Evolutionary conservation across 1,139 yeast species (phyloP), one percentile per base, ranked within the genome.

Genomic region (Taphrina deformans): DNA sequence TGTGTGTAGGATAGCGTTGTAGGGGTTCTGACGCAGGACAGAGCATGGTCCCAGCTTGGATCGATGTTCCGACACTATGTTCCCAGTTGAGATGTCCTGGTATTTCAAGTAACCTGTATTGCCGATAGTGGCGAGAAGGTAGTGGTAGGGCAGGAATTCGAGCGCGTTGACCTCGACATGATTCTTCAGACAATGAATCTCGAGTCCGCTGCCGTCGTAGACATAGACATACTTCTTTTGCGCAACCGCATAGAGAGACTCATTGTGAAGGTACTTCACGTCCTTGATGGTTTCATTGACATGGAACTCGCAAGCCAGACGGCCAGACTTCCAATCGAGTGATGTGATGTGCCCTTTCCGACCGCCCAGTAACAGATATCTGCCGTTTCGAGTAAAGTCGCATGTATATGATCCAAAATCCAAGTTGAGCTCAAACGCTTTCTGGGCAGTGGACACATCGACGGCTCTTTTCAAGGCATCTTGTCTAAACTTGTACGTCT

Each of bases 71-170:
- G 92, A 81, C 0, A 92, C 93, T 52, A 91, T 78, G 60, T 81
- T 83, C 68, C 99, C 99, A 0, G 99, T 93, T 1, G 97, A 87
- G 1, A 92, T 96, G 76, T 95, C 99, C 72, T 92, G 98, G 75
- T 90, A 95, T 75, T 89, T 89, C 68, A 95, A 80, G 75, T 81
- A 88, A 4, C 97, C 97, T 0, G 96, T 84, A 69, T 67, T 67
- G 26, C 66, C 71, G 23, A 71, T 93, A 0, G 96, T 85, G 1
- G 87, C 91, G 60, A 95, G 80, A 55, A 95, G 79, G 72, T 87
- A 92, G 77, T 93, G 99, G 75, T 92, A 93, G 0, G 98, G 98
- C 69, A 95, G 80, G 73, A 90, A 95, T 70, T 92, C 96, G 72
- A 95, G 78, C 66, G 83, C 79, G 12, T 93, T 89, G 23, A 87